These are phyloP conservation scores for Cutaneotrichosporon sp. DNA, from an alignment of 1,284 basidiomycete genomes.

Conservation along the genomic window DNA sequence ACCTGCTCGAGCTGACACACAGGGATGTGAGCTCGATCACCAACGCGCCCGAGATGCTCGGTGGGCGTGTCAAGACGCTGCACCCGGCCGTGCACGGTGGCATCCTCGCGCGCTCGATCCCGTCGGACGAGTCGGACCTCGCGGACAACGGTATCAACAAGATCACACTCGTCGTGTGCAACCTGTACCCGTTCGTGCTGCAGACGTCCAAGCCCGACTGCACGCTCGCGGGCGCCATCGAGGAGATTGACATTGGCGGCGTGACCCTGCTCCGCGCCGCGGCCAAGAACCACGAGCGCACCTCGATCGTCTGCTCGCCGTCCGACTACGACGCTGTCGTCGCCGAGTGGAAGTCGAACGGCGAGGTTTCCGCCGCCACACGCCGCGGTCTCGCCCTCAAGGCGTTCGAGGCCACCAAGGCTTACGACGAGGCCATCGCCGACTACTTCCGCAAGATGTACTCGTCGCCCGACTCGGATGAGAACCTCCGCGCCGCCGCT, in stretches of 20 bases:
- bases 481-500: conserved; percentile 58
- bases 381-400: conserved; percentile 84
- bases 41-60: conserved; percentile 99
- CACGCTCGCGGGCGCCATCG: conserved; percentile 85
- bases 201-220: conserved; percentile 85
- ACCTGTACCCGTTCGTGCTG: conserved; percentile 93
- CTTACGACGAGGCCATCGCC: conserved; percentile 92
- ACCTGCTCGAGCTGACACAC: neutral
- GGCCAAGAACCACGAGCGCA: conserved; percentile 96
- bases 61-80: conserved; percentile 97
- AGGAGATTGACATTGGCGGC: conserved; percentile 98
- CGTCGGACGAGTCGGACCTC: conserved; percentile 79
- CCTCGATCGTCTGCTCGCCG: conserved; percentile 88
- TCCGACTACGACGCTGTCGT: conserved; percentile 85
- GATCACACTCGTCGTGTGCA: conserved; percentile 95
- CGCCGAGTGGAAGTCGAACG: conserved; percentile 62
- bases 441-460: conserved; percentile 97
- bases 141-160: conserved; percentile 73
- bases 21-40: conserved; percentile 98
- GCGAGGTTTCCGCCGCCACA: conserved; percentile 65
- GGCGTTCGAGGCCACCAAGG: conserved; percentile 93
- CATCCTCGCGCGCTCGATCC: conserved; percentile 81
- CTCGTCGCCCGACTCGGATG: conserved; percentile 67
- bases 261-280: conserved; percentile 96
- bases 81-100: conserved; percentile 98